These are phyloP conservation scores for Juncus effusus DNA, from an alignment of 176 grass and related monocot genomes.

Conservation along the genomic window DNA sequence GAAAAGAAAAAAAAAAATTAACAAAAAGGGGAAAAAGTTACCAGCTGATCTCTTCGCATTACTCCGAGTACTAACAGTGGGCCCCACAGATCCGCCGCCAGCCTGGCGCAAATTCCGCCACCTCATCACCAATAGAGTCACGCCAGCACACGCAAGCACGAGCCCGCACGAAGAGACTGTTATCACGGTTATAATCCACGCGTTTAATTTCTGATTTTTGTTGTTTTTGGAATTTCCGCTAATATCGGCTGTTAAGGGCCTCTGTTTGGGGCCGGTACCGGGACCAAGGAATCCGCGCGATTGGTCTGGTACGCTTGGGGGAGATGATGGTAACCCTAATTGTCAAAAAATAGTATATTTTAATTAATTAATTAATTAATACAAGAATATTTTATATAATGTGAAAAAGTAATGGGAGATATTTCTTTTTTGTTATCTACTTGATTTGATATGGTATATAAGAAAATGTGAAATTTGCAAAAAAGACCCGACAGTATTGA, in stretches of 20 bases:
- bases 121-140: conserved; percentile 53
- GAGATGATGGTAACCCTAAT: conserved; percentile 58
- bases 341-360: too few relatives aligned
- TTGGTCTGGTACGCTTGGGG: conserved; percentile 43
- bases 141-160: conserved; percentile 44
- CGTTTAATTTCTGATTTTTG: conserved; percentile 60
- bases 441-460: too few relatives aligned
- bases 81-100: conserved; percentile 39
- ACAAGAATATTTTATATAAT: too few relatives aligned
- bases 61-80: conserved; percentile 24
- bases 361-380: too few relatives aligned
- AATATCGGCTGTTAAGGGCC: conserved; percentile 62
- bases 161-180: conserved; percentile 54
- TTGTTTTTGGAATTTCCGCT: conserved; percentile 20
- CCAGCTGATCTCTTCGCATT: conserved; percentile 46
- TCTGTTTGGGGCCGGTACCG: conserved; percentile 24
- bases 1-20: too few relatives aligned
- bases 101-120: conserved; percentile 36
- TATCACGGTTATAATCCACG: conserved; percentile 62
- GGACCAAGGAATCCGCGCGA: conserved; percentile 24
- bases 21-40: conserved; percentile 5
- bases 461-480: too few relatives aligned
- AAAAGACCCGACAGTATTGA: too few relatives aligned
- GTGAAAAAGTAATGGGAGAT: too few relatives aligned
- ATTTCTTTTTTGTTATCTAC: too few relatives aligned